Conservation (phyloP, 352 stramenopile genomes). For the Phytophthora citrophthora region DNA sequence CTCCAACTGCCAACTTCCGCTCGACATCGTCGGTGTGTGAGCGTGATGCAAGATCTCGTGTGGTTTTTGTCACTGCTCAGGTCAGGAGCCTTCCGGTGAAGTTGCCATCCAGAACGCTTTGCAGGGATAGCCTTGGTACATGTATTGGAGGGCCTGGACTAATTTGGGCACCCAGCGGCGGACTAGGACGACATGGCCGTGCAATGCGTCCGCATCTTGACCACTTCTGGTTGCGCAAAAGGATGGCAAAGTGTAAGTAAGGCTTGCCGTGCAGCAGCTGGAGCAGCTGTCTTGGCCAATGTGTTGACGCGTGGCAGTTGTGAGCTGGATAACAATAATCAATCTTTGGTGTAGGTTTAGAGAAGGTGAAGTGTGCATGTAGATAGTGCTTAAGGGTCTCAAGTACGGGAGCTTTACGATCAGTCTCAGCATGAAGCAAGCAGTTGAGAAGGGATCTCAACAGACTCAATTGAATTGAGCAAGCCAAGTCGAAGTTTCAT, state of each 20-base stretch:
- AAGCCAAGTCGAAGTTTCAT: constrained; percentile 2
- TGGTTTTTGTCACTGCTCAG: background rate
- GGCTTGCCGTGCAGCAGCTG: constrained; percentile 4
- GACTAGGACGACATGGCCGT: constrained; percentile 7
- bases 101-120: constrained; percentile 3
- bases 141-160: background rate
- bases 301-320: constrained; percentile 5
- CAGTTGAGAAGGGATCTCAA: background rate
- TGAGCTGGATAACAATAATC: background rate
- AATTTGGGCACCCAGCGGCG: background rate
- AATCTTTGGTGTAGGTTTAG: background rate
- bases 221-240: constrained; percentile 19
- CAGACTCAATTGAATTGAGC: constrained; percentile 1
- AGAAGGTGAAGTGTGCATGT: too few relatives aligned
- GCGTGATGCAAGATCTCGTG: too few relatives aligned
- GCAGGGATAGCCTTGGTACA: constrained; percentile 24
- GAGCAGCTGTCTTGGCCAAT: constrained; percentile 5
- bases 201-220: constrained; percentile 10
- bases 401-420: too few relatives aligned
- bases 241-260: constrained; percentile 15
- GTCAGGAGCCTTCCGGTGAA: constrained; percentile 13
- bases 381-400: too few relatives aligned
- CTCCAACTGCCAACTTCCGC: background rate
- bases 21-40: background rate
- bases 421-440: too few relatives aligned